Base-by-base conservation (phyloP, 2,329 filamentous ascomycete species). In the Fusarium sp. region DNA sequence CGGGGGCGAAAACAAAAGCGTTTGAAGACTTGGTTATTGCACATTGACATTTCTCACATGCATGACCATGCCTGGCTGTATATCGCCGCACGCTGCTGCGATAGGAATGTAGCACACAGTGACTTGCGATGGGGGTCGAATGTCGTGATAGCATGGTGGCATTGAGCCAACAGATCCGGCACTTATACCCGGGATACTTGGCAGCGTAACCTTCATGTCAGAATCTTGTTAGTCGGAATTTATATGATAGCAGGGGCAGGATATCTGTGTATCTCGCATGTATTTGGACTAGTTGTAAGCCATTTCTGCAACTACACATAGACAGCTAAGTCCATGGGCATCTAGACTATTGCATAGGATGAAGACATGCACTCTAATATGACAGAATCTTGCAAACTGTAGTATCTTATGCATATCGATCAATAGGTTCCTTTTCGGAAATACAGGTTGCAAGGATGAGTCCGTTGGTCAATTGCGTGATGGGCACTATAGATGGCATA, bases 391-490 rank as follows among this genome's bases (percentile, higher is more conserved):
- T 34, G 3, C 24, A 8, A 32, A 58, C 11, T 26, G 17, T 6
- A 18, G 8, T 5, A 12, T 15, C 28, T 28, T 10, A 22, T 28
- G 36, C 11, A 26, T 44, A 20, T 45, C n/a, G 22, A n/a, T 32
- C 13, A 38, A 30, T 45, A 24, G 9, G 26, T 26, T 58, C 2
- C 20, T 22, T 26, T 28, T 30, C 24, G 26, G 26, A 26, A 62
- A 38, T 45, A 42, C 14, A 44, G 24, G 32, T 62, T 38, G 13
- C 59, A 58, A 62, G 59, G 59, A 36, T 62, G 12, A 32, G 51
- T n/a, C 18, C 36, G 41, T 36, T 62, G 30, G 66, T 68, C 66
- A 60, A 69, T 69, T 69, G 66, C 66, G 65, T 69, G 65, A 69
- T 66, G 61, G 38, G 9, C 18, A 52, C 42, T 50, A 55, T 42